Evolutionary conservation across 345 rosid genomes (phyloP), one percentile per base, ranked within the genome.

Genomic region (Heritiera littoralis): DNA sequence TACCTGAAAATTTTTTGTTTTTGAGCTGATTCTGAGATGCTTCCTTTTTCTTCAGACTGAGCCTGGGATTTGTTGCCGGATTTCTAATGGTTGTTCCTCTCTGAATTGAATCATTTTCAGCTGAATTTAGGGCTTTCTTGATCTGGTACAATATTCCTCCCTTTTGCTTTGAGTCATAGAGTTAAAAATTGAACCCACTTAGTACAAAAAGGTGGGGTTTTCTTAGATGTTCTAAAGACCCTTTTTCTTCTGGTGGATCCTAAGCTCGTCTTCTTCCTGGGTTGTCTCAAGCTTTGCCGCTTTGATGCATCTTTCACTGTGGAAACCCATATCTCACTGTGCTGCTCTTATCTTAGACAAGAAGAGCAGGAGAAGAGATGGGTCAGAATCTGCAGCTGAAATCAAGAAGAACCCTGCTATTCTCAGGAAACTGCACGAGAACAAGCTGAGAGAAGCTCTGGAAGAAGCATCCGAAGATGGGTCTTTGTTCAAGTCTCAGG

Each of bases 261-360:
- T 58, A 78, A 80, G 81, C 77, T 77, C 38, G 48, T 74, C 7
- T 81, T 80, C 54, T 79, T 75, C 61, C 72, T 80, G 81, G 81
- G 79, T 48, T 84, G 68, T 79, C 38, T 71, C 58, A 64, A 13
- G 77, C 51, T 82, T 76, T 59, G 72, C 69, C 66, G 85, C 45
- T 81, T 86, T 85, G 83, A 97, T 97, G 99, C 98, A 93, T 92
- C 90, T 95, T 84, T 97, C 97, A 82, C 86, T 93, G 81, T 97
- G 99, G 99, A 97, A 97, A 84, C 98, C 99, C 71, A 89, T 97
- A 82, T 90, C 98, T 76, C 97, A 93, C 87, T 93, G 99, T 85
- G 97, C 98, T 86, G 95, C 99, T 83, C 88, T 94, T 10, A 83
- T 93, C 75, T 83, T 96, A 48, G 97, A 94, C 88, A 94, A 94